These are phyloP conservation scores for Fragaria nilgerrensis DNA, from an alignment of 306 rosid species.

Conservation along the genomic window DNA sequence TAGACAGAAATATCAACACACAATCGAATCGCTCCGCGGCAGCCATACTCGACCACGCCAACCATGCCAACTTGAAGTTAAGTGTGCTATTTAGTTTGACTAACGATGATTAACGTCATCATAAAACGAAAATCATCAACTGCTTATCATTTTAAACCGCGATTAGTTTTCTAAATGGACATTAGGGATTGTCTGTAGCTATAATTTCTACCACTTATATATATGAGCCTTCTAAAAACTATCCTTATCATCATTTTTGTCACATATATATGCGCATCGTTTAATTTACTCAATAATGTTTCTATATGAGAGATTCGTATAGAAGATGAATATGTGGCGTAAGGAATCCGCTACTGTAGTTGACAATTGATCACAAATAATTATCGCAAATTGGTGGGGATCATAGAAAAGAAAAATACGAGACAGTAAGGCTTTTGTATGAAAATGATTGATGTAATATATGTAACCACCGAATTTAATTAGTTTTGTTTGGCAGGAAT, in stretches of 20 bases:
- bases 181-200: not conserved
- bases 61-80: not conserved
- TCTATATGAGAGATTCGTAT: not conserved
- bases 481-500: not conserved
- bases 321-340: conserved; percentile 16
- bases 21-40: not conserved
- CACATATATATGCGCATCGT: not conserved
- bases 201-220: not conserved
- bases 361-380: conserved; percentile 9
- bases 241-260: not conserved
- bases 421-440: not conserved
- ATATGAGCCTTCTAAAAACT: not conserved
- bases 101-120: not conserved
- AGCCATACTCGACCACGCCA: not conserved
- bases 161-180: not conserved
- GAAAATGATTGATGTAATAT: not conserved
- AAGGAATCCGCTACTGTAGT: conserved; percentile 7
- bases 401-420: not conserved
- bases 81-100: not conserved
- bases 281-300: not conserved
- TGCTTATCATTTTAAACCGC: not conserved
- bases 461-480: not conserved
- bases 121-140: not conserved
- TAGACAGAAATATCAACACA: not conserved
- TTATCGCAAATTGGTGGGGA: not conserved